Conservation (phyloP, 2,329 filamentous ascomycete genomes). For the Xylariaceae sp. region DNA sequence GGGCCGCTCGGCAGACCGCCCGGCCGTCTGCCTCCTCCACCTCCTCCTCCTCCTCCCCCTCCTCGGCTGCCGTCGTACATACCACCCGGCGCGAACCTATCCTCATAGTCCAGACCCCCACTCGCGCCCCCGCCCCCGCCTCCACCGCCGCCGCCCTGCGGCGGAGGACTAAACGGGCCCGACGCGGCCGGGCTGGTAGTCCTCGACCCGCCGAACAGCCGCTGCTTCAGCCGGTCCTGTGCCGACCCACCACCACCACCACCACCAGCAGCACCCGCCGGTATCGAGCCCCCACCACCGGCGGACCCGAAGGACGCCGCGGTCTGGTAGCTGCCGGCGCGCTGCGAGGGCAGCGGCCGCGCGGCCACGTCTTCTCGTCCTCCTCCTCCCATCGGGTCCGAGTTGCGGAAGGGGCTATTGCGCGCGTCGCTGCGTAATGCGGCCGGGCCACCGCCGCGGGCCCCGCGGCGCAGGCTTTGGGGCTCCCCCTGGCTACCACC, state of each 20-base stretch:
- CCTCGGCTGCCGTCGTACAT: slow-evolving; percentile 32
- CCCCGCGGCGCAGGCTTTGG: slow-evolving; percentile 39
- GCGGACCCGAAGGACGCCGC: slow-evolving; percentile 22
- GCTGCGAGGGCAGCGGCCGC: slow-evolving; percentile 63
- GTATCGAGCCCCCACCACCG: slow-evolving; percentile 26
- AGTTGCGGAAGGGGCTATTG: slow-evolving; percentile 28
- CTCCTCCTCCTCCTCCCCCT: slow-evolving; percentile 27
- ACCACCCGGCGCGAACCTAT: slow-evolving; percentile 38
- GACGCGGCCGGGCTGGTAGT: slow-evolving; percentile 46
- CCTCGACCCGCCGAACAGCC: slow-evolving; percentile 61
- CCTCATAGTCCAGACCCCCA: slow-evolving; percentile 31
- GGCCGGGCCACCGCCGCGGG: slow-evolving; percentile 27
- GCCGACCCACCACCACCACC: slow-evolving; percentile 48
- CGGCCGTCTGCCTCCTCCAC: slow-evolving; percentile 25
- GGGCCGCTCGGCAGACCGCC: slow-evolving; percentile 31
- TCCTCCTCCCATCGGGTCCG: slow-evolving; percentile 20
- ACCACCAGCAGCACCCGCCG: slow-evolving; percentile 17
- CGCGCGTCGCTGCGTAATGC: slow-evolving; percentile 16
- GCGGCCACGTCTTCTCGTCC: slow-evolving; percentile 34
- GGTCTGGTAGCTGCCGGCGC: slow-evolving; percentile 67
- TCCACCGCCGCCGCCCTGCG: slow-evolving; percentile 20
- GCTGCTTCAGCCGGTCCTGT: slow-evolving; percentile 74
- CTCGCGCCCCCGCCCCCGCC: slow-evolving; percentile 18
- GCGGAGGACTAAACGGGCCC: slow-evolving; percentile 42
- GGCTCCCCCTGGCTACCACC: too few relatives aligned